Percentiles rank a stretch among this genome's conserved stretches.
Evolutionary conservation across 192 early-diverging fungal genomes (phyloP).

Genomic region (Coemansia sp.): DNA sequence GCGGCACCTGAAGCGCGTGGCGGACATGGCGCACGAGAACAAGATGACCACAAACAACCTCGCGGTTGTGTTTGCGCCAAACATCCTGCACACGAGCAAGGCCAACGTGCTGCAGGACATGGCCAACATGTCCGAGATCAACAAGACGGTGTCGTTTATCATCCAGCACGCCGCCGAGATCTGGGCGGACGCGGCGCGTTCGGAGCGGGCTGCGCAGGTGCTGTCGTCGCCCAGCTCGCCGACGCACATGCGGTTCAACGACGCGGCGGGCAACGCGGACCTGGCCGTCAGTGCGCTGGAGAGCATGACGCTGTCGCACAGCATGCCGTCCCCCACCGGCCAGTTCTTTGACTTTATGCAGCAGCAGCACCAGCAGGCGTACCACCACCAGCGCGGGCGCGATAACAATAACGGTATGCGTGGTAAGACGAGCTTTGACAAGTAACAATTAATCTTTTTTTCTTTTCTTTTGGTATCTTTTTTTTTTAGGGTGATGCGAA

Average conservation of each 20-base stretch:
- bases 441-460: neutral
- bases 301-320: conserved; percentile 33
- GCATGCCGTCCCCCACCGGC: conserved; percentile 45
- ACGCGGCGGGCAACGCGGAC: neutral
- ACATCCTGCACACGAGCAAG: conserved; percentile 65
- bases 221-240: too few relatives aligned
- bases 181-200: conserved; percentile 29
- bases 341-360: conserved; percentile 17
- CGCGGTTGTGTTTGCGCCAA: conserved; percentile 92
- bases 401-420: conserved; percentile 3
- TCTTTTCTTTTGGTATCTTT: too few relatives aligned
- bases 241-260: too few relatives aligned
- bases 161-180: conserved; percentile 57
- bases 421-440: conserved; percentile 36
- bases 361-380: too few relatives aligned
- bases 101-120: conserved; percentile 59
- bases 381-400: neutral
- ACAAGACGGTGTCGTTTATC: conserved; percentile 67
- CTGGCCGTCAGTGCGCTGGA: conserved; percentile 4
- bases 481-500: too few relatives aligned
- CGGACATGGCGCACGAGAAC: conserved; percentile 61
- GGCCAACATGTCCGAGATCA: conserved; percentile 72
- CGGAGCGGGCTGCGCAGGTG: too few relatives aligned
- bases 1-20: conserved; percentile 65
- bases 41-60: conserved; percentile 92